Evolutionary conservation across 331 rosid species (phyloP), one percentile per base, ranked within the genome.

Genomic region (Stylosanthes scabra): DNA sequence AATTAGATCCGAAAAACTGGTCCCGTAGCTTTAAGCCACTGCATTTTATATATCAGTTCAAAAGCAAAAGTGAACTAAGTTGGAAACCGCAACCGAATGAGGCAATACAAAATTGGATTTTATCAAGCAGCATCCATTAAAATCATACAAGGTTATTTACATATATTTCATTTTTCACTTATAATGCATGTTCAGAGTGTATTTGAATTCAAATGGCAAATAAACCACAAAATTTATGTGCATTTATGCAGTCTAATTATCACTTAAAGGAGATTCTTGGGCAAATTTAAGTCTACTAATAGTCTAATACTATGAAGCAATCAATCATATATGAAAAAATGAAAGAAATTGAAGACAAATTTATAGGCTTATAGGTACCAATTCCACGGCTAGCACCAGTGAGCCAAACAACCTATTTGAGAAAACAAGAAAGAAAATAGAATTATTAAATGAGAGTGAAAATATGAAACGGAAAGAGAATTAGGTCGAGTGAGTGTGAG

Each of bases 311-410:
- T 11, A 20, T 8, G 39, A 56, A 63, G 4, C n/a, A 65, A 46
- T 44, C 42, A 74, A 56, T 1, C 28, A 9, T 44, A 46, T 25
- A 51, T 51, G 55, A 49, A 47, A 49, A 75, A 11, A 31, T n/a
- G 11, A 31, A 54, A 71, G 28, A 27, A 11, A 34, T 29, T 2
- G 8, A 56, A 56, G 3, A 37, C 37, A 45, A 42, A 62, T n/a
- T 52, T n/a, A 64, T 25, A 52, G 55, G 5, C 3, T 37, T 58
- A 14, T 27, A 9, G 47, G 6, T 88, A 90, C 97, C 99, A 65
- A 94, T 94, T 84, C 99, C 97, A 14, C 99, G 93, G 91, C 97
- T 94, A 62, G 97, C 97, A 69, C 99, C 99, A 50, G 97, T 91
- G 65, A 94, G 85, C 99, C 99, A 94, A 63, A 89, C 54, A 86